phyloP scores from a whole-genome alignment of 2,329 filamentous ascomycete species.

The Trichoderma koningiopsis region DNA sequence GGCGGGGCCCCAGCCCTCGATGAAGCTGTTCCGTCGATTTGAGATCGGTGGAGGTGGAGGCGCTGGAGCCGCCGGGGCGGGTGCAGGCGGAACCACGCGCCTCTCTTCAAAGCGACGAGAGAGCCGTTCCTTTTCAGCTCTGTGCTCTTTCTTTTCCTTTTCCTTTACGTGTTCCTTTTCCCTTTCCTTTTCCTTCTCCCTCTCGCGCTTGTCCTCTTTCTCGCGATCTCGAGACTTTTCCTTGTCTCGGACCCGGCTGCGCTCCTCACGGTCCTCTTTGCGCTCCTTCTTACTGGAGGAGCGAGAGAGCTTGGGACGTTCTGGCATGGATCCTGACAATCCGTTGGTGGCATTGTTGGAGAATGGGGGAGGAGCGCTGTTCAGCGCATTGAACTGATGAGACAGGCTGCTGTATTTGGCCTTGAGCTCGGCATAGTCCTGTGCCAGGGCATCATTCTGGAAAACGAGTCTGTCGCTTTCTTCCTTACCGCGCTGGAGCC shows the following conservation, averaged over 20 bases:
- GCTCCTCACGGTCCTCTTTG: conserved; percentile 34
- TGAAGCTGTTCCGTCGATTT: conserved; percentile 40
- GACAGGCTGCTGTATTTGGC: conserved; percentile 37
- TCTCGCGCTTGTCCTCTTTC: conserved; percentile 32
- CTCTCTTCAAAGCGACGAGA: conserved; percentile 43
- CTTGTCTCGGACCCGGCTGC: conserved; percentile 25
- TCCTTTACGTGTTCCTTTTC: conserved; percentile 32
- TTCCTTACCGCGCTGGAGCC: conserved; percentile 31
- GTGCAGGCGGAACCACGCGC: conserved; percentile 30
- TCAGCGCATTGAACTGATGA: conserved; percentile 36
- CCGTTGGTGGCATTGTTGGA: conserved; percentile 27
- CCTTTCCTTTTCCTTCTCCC: conserved; percentile 31
- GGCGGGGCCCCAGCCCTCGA: conserved; percentile 40
- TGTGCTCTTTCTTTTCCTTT: conserved; percentile 37
- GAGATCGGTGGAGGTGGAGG: conserved; percentile 27
- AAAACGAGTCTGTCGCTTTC: conserved; percentile 32
- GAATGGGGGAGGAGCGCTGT: conserved; percentile 32
- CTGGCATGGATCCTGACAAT: conserved; percentile 31
- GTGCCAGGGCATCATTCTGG: conserved; percentile 36
- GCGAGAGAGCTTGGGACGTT: conserved; percentile 34
- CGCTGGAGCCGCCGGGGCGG: conserved; percentile 4
- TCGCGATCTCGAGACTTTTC: conserved; percentile 25
- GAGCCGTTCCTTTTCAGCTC: conserved; percentile 42
- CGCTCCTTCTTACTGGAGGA: conserved; percentile 36
- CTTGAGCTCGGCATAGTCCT: conserved; percentile 34